Evolutionary conservation across 2,329 filamentous ascomycete species (phyloP).

Genomic region (Arachnopeziza araneosa): DNA sequence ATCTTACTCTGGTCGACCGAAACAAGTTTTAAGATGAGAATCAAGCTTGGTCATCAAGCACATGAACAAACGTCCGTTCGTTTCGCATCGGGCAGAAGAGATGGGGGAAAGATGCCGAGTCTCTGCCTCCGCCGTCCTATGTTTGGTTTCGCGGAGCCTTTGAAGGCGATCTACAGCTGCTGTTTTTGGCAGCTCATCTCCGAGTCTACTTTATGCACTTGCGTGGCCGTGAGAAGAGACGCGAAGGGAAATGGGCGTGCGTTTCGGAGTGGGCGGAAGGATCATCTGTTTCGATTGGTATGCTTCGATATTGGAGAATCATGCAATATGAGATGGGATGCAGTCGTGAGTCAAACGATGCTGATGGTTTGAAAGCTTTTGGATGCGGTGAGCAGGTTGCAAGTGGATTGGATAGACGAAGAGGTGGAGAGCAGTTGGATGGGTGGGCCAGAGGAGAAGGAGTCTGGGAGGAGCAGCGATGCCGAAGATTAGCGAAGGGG

Average conservation of each 20-base stretch:
- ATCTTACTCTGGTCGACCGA: not conserved
- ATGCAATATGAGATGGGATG: not conserved
- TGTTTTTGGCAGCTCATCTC: slow-evolving; percentile 17
- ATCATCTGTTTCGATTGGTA: not conserved
- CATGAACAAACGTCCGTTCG: not conserved
- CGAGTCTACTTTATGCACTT: slow-evolving; percentile 18
- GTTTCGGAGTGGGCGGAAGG: not conserved
- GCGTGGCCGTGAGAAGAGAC: slow-evolving; percentile 7
- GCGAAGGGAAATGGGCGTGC: not conserved
- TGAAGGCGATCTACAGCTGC: not conserved
- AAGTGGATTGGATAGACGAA: not conserved
- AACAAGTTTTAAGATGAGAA: not conserved
- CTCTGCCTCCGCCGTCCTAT: not conserved
- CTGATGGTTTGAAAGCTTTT: not conserved
- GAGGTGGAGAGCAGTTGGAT: not conserved
- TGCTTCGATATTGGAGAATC: not conserved
- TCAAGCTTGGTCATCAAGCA: not conserved
- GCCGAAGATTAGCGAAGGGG: not conserved
- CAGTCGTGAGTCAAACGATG: not conserved
- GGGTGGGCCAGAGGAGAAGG: no score
- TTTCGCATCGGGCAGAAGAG: not conserved
- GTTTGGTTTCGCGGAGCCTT: not conserved
- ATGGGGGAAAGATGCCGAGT: not conserved
- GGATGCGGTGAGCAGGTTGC: not conserved
- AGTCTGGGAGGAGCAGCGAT: not conserved